These are phyloP conservation scores for Tricholoma flavovirens DNA, from an alignment of 768 basidiomycete genomes.

Conservation along the genomic window DNA sequence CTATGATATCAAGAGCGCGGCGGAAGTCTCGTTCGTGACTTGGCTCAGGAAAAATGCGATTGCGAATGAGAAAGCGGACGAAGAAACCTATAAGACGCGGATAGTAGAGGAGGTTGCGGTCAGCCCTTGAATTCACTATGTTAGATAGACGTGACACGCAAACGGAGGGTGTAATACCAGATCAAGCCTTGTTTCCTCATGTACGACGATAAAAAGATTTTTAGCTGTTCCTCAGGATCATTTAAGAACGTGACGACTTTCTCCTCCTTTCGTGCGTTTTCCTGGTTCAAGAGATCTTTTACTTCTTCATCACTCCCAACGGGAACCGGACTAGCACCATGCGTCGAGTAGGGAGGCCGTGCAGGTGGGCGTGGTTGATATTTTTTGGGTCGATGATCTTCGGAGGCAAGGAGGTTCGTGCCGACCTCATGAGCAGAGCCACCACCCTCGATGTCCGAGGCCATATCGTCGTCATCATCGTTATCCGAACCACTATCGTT, in stretches of 20 bases:
- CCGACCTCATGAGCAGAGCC: constrained; percentile 14
- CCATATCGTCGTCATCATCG: constrained; percentile 24
- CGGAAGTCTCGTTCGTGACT: constrained; percentile 40
- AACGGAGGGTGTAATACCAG: constrained; percentile 40
- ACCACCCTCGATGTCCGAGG: constrained; percentile 12
- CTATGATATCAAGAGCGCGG: constrained; percentile 37
- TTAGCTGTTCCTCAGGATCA: constrained; percentile 52
- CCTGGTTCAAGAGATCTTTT: constrained; percentile 28
- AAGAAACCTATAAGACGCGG: constrained; percentile 59
- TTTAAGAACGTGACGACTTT: constrained; percentile 49
- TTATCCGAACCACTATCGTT: constrained; percentile 30
- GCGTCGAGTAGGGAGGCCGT: constrained; percentile 34
- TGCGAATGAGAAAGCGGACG: constrained; percentile 53
- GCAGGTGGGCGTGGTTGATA: constrained; percentile 22
- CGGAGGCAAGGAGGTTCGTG: constrained; percentile 7
- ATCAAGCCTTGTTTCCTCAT: constrained; percentile 63
- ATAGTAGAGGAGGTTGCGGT: constrained; percentile 41
- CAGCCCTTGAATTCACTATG: constrained; percentile 26
- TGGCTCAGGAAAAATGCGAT: constrained; percentile 45
- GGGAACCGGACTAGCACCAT: constrained; percentile 26
- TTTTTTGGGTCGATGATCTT: constrained; percentile 9
- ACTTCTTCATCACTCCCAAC: constrained; percentile 33
- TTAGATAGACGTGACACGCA: background rate
- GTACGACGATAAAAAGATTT: constrained; percentile 66
- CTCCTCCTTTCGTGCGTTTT: constrained; percentile 35